Evolutionary conservation across 192 early-diverging fungal species (phyloP).

Genomic region (Linderina pennispora): DNA sequence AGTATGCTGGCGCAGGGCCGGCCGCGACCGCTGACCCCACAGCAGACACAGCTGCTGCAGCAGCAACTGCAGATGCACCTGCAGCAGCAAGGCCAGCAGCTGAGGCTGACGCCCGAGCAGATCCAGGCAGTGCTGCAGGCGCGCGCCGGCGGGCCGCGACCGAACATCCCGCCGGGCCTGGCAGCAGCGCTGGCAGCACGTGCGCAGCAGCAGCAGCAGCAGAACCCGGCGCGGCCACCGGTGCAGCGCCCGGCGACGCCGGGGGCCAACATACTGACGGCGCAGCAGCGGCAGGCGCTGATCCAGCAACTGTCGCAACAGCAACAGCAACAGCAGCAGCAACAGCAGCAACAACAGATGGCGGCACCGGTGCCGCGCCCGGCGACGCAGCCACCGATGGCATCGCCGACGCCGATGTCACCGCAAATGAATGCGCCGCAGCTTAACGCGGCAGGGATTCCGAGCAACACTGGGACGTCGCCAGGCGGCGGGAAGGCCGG

Average conservation of each 20-base stretch:
- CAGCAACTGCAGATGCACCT: slow-evolving; percentile 32
- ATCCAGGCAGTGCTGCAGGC: slow-evolving; percentile 37
- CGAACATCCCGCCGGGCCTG: slow-evolving; percentile 29
- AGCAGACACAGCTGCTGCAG: slow-evolving; percentile 21
- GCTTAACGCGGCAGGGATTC: background rate
- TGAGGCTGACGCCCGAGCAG: slow-evolving; percentile 37
- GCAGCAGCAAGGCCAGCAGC: slow-evolving; percentile 12
- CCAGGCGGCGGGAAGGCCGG: slow-evolving; percentile 4
- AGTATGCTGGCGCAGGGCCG: slow-evolving; percentile 19
- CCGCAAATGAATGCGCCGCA: slow-evolving; percentile 1
- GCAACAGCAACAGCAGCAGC: slow-evolving; percentile 14
- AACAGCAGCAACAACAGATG: slow-evolving; percentile 9
- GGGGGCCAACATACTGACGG: background rate
- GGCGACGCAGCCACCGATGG: no score
- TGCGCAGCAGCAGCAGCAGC: slow-evolving; percentile 15
- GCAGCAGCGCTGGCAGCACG: slow-evolving; percentile 35
- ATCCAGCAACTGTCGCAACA: background rate
- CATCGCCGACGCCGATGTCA: background rate
- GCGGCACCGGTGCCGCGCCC: slow-evolving; percentile 1
- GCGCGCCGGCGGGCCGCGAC: slow-evolving; percentile 29
- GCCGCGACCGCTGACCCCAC: slow-evolving; percentile 19
- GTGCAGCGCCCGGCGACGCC: slow-evolving; percentile 8
- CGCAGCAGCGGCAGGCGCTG: background rate
- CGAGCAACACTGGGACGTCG: slow-evolving; percentile 5
- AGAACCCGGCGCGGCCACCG: slow-evolving; percentile 6